These are phyloP conservation scores for Petunia secreta DNA, from an alignment of 257 asterid species.

Conservation along the genomic window DNA sequence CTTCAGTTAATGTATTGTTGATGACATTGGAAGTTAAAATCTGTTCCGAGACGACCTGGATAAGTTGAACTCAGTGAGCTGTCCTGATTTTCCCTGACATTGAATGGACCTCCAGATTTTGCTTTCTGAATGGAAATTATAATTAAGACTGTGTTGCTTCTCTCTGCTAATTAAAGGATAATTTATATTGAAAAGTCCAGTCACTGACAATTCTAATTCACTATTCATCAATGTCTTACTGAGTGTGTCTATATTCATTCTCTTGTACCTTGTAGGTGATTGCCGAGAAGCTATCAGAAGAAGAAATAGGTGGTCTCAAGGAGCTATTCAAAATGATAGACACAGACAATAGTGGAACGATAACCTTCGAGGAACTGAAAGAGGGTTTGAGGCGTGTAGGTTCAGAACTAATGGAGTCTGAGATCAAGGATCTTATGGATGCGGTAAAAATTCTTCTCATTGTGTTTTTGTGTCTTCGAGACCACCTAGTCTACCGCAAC, in stretches of 20 bases:
- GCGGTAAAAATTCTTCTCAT: constrained; percentile 54
- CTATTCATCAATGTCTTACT: neutral
- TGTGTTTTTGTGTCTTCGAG: constrained; percentile 11
- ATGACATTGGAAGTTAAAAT: constrained; percentile 19
- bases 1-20: neutral
- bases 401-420: constrained; percentile 92
- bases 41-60: neutral
- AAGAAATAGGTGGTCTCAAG: constrained; percentile 91
- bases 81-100: neutral
- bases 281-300: constrained; percentile 91
- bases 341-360: constrained; percentile 87
- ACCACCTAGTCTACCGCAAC: neutral
- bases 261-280: constrained; percentile 57
- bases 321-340: constrained; percentile 92
- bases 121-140: constrained; percentile 8
- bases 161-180: neutral
- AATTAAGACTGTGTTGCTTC: neutral
- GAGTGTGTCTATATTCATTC: constrained; percentile 20
- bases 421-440: constrained; percentile 86
- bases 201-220: neutral
- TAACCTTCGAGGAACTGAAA: constrained; percentile 90
- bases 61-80: constrained; percentile 6
- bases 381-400: constrained; percentile 89
- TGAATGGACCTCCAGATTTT: neutral
- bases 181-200: neutral